These are phyloP conservation scores for Schizosaccharomyces osmophilus DNA, from an alignment of 805 yeast species.

Conservation along the genomic window DNA sequence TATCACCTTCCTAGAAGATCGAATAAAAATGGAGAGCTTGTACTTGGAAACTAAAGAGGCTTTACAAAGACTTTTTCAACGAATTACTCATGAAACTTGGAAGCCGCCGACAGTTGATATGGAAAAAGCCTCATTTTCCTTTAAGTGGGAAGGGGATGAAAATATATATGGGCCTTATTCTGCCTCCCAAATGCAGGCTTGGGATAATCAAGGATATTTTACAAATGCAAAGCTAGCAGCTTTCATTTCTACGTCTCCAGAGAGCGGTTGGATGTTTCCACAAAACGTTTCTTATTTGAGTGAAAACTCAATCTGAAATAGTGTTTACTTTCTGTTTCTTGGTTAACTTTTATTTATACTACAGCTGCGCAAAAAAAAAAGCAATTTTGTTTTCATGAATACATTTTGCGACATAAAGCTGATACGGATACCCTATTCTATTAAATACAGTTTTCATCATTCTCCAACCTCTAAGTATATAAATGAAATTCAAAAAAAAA, in stretches of 20 bases:
- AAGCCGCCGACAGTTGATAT: neutral
- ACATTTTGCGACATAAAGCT: too few relatives aligned
- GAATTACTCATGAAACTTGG: neutral
- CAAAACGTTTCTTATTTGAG: neutral
- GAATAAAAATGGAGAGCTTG: neutral
- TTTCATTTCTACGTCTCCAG: neutral
- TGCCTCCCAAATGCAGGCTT: neutral
- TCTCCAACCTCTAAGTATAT: too few relatives aligned
- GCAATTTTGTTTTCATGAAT: too few relatives aligned
- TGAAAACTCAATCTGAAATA: neutral
- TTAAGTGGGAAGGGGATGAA: neutral
- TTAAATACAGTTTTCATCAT: too few relatives aligned
- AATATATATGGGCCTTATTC: neutral
- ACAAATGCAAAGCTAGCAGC: neutral
- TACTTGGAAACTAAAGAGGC: neutral
- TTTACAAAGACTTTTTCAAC: neutral
- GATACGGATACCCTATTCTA: too few relatives aligned
- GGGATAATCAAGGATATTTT: slow-evolving; percentile 1
- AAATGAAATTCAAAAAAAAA: neutral
- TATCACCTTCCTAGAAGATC: neutral
- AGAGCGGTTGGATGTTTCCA: neutral
- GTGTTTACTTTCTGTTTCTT: too few relatives aligned
- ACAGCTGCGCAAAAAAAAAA: too few relatives aligned
- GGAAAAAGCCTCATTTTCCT: neutral
- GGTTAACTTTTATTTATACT: too few relatives aligned